Evolutionary conservation across 305 asterid genomes (phyloP), one percentile per base, ranked within the genome.

Genomic region (Ilex paraguariensis): DNA sequence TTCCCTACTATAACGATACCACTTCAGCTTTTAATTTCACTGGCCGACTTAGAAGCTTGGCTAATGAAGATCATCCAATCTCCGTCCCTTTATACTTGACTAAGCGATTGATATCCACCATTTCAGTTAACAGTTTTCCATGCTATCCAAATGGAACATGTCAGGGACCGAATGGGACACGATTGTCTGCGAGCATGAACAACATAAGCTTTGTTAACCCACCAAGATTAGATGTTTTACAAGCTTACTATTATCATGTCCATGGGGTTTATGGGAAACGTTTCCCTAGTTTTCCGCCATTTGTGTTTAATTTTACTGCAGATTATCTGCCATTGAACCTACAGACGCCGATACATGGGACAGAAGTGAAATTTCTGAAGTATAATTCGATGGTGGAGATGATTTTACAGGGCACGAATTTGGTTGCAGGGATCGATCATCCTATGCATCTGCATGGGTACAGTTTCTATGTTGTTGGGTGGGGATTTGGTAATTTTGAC

Each of bases 371-470:
- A 14, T 79, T 79, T 21, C 61, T 87, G 0, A 75, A 81, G 31
- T 85, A 83, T 60, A 66, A 74, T 40, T 57, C 82, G 3, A 60
- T 72, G 0, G 91, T 87, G 58, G 93, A 83, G 72, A 53, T 85
- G 59, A 88, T 83, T 49, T 77, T 83, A 9, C 94, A 87, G 48
- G 84, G 82, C 0, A 87, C 94, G 0, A 81, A 71, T 56, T 6
- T 77, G 10, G 73, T 76, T 4, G 8, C 28, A 21, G 87, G 87
- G 17, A 28, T 71, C 0, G 83, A 87, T 64, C 96, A 87, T 68
- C 96, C 96, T 1, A 85, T 87, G 81, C 94, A 87, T 67, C 55
- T 85, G 49, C 96, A 87, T 57, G 96, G 96, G 7, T 59, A 87
- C 57, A 85, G 82, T 65, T 87, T 79, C 61, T 87, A 83, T 56